A percentile compares a stretch with the other conserved stretches of the same genome.
These are phyloP conservation scores for Elaphomyces granulatus DNA, from an alignment of 495 filamentous ascomycete genomes.

Conservation along the genomic window DNA sequence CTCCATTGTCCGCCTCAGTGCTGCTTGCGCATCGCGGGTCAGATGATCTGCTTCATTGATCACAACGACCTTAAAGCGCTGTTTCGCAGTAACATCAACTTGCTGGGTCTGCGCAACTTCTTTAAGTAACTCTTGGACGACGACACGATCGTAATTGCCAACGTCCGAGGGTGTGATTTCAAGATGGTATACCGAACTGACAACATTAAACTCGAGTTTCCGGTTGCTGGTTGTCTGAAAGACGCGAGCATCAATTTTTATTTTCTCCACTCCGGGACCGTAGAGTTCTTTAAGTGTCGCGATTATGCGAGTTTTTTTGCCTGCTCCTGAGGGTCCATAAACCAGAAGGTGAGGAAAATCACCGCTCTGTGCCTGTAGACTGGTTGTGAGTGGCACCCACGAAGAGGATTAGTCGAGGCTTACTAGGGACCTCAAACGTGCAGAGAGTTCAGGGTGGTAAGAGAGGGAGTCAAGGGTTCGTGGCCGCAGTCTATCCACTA, in stretches of 20 bases:
- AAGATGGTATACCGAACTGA: conserved; percentile 87
- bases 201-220: conserved; percentile 98
- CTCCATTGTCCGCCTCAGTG: conserved; percentile 92
- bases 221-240: conserved; percentile 93
- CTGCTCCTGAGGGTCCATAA: conserved; percentile 90
- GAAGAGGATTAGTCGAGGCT: conserved; percentile 10
- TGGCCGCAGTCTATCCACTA: conserved; percentile 93
- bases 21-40: conserved; percentile 88
- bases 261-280: conserved; percentile 87
- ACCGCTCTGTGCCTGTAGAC: conserved; percentile 69
- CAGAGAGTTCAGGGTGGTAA: conserved; percentile 81
- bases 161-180: conserved; percentile 97
- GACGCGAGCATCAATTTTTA: conserved; percentile 89
- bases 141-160: conserved; percentile 90
- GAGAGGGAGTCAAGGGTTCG: conserved; percentile 70
- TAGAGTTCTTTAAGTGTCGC: conserved; percentile 86
- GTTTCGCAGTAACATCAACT: conserved; percentile 75
- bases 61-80: conserved; percentile 94
- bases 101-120: conserved; percentile 98
- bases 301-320: conserved; percentile 94
- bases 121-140: conserved; percentile 89
- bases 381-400: neutral
- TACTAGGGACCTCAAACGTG: conserved; percentile 77
- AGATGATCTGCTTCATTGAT: conserved; percentile 99
- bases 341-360: conserved; percentile 96